A percentile compares a stretch with the other conserved stretches of the same genome.
Conservation (phyloP, 352 stramenopile species). For the Phytopythium oedochilum region DNA sequence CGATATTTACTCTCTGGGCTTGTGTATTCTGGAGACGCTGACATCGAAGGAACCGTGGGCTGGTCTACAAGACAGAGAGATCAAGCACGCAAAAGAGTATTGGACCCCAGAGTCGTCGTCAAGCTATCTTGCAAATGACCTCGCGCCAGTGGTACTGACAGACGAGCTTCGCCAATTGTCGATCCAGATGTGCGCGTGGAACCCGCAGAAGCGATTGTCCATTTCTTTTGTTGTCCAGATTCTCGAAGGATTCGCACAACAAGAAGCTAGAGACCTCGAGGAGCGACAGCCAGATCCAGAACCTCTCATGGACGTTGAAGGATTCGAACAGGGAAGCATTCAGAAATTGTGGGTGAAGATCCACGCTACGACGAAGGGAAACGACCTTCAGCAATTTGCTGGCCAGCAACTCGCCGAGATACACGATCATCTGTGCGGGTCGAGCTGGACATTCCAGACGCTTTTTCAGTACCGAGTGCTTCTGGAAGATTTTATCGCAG, state of each 20-base stretch:
- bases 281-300: background rate
- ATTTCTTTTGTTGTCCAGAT: background rate
- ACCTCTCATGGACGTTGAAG: background rate
- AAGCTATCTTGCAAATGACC: background rate
- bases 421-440: background rate
- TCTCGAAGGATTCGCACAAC: background rate
- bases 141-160: background rate
- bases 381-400: background rate
- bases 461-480: background rate
- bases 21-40: constrained; percentile 6
- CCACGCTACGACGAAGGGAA: background rate
- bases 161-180: background rate
- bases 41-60: background rate
- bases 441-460: background rate
- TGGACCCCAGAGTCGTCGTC: background rate
- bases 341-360: background rate
- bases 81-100: background rate
- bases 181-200: background rate
- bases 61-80: background rate
- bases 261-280: background rate
- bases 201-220: background rate
- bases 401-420: background rate
- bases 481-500: background rate
- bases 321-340: background rate
- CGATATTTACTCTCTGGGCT: constrained; percentile 8